A percentile compares a stretch with the other conserved stretches of the same genome.
Conservation (phyloP, 78 protist genomes). For the Dictyostelium capitatum region DNA sequence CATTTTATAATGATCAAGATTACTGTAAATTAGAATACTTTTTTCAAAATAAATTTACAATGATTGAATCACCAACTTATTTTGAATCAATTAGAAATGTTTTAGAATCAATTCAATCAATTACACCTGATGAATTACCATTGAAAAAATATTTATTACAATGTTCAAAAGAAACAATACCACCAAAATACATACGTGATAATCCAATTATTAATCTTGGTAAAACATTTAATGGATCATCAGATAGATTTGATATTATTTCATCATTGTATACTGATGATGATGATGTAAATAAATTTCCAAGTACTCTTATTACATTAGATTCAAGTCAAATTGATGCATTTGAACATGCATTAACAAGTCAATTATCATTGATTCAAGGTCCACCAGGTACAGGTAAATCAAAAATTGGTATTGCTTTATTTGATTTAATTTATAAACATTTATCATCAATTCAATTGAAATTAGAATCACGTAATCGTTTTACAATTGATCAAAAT, state of each 20-base stretch:
- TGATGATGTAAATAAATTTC: neutral
- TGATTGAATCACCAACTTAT: conserved; percentile 73
- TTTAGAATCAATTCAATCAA: conserved; percentile 44
- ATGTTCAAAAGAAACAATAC: neutral
- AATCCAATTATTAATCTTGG: conserved; percentile 7
- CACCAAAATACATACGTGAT: conserved; percentile 13
- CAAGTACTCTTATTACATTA: neutral
- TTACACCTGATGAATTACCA: conserved; percentile 38
- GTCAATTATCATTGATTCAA: conserved; percentile 83
- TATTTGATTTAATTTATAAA: conserved; percentile 31
- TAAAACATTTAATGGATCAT: neutral
- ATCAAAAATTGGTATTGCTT: conserved; percentile 79
- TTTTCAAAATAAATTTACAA: conserved; percentile 4
- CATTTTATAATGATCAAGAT: neutral
- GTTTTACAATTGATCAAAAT: too few relatives aligned
- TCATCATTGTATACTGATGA: neutral
- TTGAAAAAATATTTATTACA: conserved; percentile 46
- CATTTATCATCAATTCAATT: neutral
- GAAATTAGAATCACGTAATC: neutral
- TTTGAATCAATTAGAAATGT: conserved; percentile 58
- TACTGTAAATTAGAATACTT: neutral
- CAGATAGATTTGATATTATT: neutral
- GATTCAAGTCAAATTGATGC: conserved; percentile 71
- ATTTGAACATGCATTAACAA: conserved; percentile 24
- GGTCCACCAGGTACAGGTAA: conserved; percentile 97